A percentile compares a stretch with the other conserved stretches of the same genome.
phyloP scores from a whole-genome alignment of 2,329 filamentous ascomycete species.

The Penicillium sp. region DNA sequence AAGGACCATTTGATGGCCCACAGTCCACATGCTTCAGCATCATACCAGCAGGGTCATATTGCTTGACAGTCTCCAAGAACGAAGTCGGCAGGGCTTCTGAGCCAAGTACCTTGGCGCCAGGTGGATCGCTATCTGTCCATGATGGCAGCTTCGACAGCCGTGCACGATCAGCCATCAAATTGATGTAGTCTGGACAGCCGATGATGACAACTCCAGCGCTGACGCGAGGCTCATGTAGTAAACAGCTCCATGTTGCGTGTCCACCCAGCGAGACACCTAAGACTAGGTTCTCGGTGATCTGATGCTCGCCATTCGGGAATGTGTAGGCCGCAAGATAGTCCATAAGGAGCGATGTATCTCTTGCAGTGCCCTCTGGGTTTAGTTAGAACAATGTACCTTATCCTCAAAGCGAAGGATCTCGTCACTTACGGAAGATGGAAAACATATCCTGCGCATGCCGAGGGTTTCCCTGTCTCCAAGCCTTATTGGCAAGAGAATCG shows the following conservation, averaged over 20 bases:
- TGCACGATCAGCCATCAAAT: slow-evolving; percentile 79
- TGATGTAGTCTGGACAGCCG: slow-evolving; percentile 83
- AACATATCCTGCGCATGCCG: slow-evolving; percentile 93
- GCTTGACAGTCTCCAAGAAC: slow-evolving; percentile 62
- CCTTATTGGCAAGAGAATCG: slow-evolving; percentile 66
- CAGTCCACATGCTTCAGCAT: slow-evolving; percentile 57
- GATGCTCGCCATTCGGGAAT: slow-evolving; percentile 53
- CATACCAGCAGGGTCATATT: slow-evolving; percentile 72
- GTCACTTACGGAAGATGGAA: slow-evolving; percentile 62
- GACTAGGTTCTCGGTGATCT: slow-evolving; percentile 64
- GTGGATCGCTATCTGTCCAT: slow-evolving; percentile 56
- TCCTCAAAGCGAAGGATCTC: not conserved
- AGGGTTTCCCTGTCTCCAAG: slow-evolving; percentile 76
- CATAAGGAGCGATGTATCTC: slow-evolving; percentile 73
- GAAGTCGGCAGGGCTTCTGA: slow-evolving; percentile 72
- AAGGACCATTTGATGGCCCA: slow-evolving; percentile 20
- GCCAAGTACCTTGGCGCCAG: slow-evolving; percentile 67
- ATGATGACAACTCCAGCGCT: slow-evolving; percentile 77
- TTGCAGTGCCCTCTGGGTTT: slow-evolving; percentile 60
- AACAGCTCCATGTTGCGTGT: slow-evolving; percentile 79
- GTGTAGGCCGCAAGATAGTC: slow-evolving; percentile 76
- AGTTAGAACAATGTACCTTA: not conserved
- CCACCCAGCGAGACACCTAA: slow-evolving; percentile 84
- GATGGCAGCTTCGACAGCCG: slow-evolving; percentile 64
- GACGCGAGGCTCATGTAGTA: slow-evolving; percentile 76